Base-by-base conservation (phyloP, 306 rosid genomes). In the Alnus glutinosa region DNA sequence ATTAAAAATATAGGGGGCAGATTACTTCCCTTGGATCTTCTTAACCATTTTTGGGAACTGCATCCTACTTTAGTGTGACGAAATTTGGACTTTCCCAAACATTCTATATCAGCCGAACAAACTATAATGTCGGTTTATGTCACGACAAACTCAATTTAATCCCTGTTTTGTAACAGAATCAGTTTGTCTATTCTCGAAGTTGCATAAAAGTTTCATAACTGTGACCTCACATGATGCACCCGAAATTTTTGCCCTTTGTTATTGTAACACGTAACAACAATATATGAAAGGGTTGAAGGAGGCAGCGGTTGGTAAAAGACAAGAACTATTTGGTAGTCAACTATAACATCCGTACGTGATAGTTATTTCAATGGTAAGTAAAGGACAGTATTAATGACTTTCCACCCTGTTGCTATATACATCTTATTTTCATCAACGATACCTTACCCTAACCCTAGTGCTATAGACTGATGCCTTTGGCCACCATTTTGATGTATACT, bases 261-360 rank as follows among this genome's bases (percentile, higher is more conserved):
- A 34, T 63, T 63, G n/a, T 15, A 63, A 14, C 70, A 36, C 9
- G 28, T 2, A 64, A 36, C 23, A 2, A 32, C 46, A 32, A 36
- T 36, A 15, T 12, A 18, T 64, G 48, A 34, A 39, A 7, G 48
- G 48, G 48, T 64, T 64, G 10, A 64, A 36, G 1, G 47, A 15
- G 47, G 6, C 12, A 10, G 47, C 11, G 12, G 23, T 36, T 37
- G 14, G 23, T 7, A 36, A 11, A 36, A 64, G 48, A 64, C 70
- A 34, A 64, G 47, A 62, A 64, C 36, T 64, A 64, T 64, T 61
- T 34, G 47, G 70, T 2, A 34, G 48, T 64, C 70, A 64, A 64
- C 11, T 36, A 36, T 36, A 39, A 64, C 70, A 15, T 36, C 70
- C 19, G 0, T n/a, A 14, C 70, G 14, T 36, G 48, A 18, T 64